Conservation (phyloP, 208 protist species). For the Trypanosoma mega region DNA sequence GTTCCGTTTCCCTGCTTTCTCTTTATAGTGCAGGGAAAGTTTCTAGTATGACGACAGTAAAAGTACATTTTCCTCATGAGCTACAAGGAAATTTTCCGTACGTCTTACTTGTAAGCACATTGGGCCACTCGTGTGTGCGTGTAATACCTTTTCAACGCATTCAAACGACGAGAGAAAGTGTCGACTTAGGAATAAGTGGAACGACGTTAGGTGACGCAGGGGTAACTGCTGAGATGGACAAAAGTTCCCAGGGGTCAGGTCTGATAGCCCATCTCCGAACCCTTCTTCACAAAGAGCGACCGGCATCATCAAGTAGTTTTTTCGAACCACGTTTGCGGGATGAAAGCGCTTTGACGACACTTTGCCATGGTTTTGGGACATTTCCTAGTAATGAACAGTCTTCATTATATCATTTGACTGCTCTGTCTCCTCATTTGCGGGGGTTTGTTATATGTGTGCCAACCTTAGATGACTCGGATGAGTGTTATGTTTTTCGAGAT, state of each 20-base stretch:
- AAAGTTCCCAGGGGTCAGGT: not conserved
- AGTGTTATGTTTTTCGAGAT: slow-evolving; percentile 12
- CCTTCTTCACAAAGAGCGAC: not conserved
- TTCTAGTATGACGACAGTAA: slow-evolving; percentile 15
- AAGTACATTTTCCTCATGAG: slow-evolving; percentile 8
- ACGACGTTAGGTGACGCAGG: not conserved
- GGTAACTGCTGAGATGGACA: not conserved
- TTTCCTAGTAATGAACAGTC: not conserved
- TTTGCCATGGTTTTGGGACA: slow-evolving; percentile 6
- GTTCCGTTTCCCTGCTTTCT: slow-evolving; percentile 13
- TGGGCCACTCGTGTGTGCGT: slow-evolving; percentile 2
- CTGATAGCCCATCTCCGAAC: slow-evolving; percentile 7
- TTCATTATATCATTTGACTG: slow-evolving; percentile 10
- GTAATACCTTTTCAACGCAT: slow-evolving; percentile 20
- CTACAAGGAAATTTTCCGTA: slow-evolving; percentile 17
- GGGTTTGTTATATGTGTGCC: slow-evolving; percentile 10
- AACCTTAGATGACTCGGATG: not conserved
- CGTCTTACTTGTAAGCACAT: slow-evolving; percentile 16
- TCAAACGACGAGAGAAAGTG: not conserved
- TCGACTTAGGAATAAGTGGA: not conserved
- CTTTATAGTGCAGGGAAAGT: not conserved
- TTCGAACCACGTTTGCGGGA: slow-evolving; percentile 5
- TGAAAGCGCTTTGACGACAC: not conserved
- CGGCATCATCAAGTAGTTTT: not conserved
- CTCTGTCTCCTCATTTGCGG: slow-evolving; percentile 2